A percentile compares a stretch with the other conserved stretches of the same genome.
Conservation (phyloP, 768 basidiomycete genomes). For the Russula vinacea region DNA sequence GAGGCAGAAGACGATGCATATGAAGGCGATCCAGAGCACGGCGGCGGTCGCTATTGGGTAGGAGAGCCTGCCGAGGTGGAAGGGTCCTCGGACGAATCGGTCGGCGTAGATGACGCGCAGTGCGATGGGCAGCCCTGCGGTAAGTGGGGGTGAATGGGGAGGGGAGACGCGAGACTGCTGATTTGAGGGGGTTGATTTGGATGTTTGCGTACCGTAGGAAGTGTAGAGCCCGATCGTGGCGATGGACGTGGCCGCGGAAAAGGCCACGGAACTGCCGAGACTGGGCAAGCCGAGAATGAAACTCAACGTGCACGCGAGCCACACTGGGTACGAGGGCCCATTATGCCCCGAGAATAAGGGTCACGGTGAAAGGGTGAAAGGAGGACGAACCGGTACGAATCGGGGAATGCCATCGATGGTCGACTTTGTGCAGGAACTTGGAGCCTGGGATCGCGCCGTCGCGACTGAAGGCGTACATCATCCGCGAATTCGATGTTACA, state of each 20-base stretch:
- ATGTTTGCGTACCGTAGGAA: conserved; percentile 53
- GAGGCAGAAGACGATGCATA: conserved; percentile 70
- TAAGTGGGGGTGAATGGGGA: no score
- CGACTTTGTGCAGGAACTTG: conserved; percentile 63
- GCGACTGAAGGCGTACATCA: conserved; percentile 80
- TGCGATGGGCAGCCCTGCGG: conserved; percentile 61
- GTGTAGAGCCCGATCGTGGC: conserved; percentile 76
- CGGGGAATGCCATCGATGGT: conserved; percentile 55
- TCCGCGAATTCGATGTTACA: conserved; percentile 72
- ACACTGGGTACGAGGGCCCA: conserved; percentile 44
- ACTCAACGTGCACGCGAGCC: conserved; percentile 74
- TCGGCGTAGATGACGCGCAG: conserved; percentile 60
- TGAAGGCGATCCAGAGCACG: conserved; percentile 68
- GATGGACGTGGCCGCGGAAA: conserved; percentile 53
- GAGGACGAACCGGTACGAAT: conserved; percentile 56
- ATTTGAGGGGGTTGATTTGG: no score
- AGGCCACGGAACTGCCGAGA: conserved; percentile 69
- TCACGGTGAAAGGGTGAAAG: not conserved
- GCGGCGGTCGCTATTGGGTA: conserved; percentile 55
- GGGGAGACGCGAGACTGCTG: no score
- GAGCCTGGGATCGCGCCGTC: conserved; percentile 72
- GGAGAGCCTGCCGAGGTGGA: conserved; percentile 65
- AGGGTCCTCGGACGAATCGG: conserved; percentile 63
- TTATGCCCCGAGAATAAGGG: not conserved
- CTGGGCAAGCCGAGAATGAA: conserved; percentile 74